Conservation (phyloP, 441 rosid species). For the Syzygium syzygioides region DNA sequence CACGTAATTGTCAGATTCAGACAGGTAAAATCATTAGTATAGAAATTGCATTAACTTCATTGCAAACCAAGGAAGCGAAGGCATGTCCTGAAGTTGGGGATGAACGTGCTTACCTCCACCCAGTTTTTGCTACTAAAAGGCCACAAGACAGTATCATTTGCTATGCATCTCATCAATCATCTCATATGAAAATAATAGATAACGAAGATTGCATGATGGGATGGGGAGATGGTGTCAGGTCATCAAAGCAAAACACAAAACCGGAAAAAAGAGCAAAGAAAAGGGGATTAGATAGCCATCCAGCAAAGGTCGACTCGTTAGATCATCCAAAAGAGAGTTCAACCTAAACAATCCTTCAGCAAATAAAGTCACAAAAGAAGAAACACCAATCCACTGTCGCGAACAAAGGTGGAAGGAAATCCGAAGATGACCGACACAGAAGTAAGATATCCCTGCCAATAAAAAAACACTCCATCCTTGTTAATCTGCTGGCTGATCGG, state of each 20-base stretch:
- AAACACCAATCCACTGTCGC: not conserved
- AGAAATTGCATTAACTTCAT: not conserved
- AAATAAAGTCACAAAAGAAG: not conserved
- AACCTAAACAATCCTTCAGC: not conserved
- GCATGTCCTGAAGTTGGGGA: not conserved
- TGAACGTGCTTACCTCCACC: not conserved
- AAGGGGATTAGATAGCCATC: not conserved
- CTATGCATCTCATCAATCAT: not conserved
- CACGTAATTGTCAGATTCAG: not conserved
- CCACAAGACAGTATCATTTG: not conserved
- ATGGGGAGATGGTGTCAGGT: not conserved
- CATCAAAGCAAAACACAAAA: not conserved
- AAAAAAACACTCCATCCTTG: conserved; percentile 12
- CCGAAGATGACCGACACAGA: not conserved
- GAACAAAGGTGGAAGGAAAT: not conserved
- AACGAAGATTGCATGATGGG: not conserved
- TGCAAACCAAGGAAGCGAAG: not conserved
- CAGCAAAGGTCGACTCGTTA: not conserved
- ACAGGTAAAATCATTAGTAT: not conserved
- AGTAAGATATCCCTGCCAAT: not conserved
- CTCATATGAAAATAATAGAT: not conserved
- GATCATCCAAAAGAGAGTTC: not conserved
- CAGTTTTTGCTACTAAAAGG: not conserved
- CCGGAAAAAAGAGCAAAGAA: not conserved
- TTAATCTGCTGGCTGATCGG: conserved; percentile 14